Evolutionary conservation across 371 early-diverging fungal species (phyloP).

Genomic region (Lichtheimia corymbifera): DNA sequence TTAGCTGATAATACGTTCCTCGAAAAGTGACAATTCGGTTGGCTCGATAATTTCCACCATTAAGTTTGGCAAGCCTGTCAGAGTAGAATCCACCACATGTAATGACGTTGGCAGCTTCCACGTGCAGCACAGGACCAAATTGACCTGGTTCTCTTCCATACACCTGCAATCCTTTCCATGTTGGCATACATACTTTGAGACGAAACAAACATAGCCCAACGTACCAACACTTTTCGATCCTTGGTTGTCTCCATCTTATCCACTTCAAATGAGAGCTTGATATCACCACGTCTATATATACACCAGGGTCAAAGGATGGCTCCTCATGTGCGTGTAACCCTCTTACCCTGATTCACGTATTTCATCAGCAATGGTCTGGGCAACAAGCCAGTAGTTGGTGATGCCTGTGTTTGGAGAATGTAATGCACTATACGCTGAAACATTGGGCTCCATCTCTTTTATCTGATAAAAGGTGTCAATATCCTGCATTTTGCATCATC

Average conservation of each 20-base stretch:
- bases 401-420: conserved; percentile 53
- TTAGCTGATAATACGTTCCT: conserved; percentile 50
- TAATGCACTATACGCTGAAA: conserved; percentile 45
- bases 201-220: background rate
- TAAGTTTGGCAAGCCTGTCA: conserved; percentile 40
- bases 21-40: conserved; percentile 44
- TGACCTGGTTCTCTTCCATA: conserved; percentile 38
- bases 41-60: conserved; percentile 38
- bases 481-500: background rate
- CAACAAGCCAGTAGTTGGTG: conserved; percentile 40
- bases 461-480: conserved; percentile 22
- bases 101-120: conserved; percentile 41
- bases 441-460: conserved; percentile 44
- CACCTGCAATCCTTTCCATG: conserved; percentile 17
- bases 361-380: conserved; percentile 40
- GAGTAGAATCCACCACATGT: conserved; percentile 53
- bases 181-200: no score
- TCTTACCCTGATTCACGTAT: conserved; percentile 42
- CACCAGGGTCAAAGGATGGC: background rate
- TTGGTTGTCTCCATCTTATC: conserved; percentile 28
- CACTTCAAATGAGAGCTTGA: conserved; percentile 47
- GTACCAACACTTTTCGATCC: conserved; percentile 32
- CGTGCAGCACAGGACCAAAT: conserved; percentile 37
- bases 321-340: background rate
- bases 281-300: conserved; percentile 41